Percentiles rank a stretch among this genome's conserved stretches.
These are phyloP conservation scores for Lepidium sativum DNA, from an alignment of 345 rosid genomes.

Conservation along the genomic window DNA sequence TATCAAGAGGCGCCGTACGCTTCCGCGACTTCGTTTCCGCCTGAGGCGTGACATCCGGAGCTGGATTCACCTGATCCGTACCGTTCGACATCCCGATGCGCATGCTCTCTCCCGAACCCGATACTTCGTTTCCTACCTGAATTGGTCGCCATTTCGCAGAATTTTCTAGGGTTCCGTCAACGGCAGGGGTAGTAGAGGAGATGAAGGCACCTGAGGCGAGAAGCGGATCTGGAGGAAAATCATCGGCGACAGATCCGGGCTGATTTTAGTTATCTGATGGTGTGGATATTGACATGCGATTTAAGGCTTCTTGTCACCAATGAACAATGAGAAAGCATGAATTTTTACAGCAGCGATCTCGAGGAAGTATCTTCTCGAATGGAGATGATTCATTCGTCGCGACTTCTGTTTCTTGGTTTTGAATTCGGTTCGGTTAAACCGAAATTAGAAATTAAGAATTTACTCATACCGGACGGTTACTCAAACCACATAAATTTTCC, in stretches of 20 bases:
- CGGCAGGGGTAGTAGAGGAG: conserved; percentile 12
- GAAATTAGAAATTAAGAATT: no score
- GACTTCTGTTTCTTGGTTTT: background rate
- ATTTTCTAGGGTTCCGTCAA: conserved; percentile 13
- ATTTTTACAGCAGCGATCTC: conserved; percentile 2
- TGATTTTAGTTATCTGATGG: background rate
- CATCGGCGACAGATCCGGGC: conserved; percentile 13
- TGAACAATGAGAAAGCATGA: conserved; percentile 1
- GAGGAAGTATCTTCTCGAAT: background rate
- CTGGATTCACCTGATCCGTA: background rate
- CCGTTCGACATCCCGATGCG: conserved; percentile 11
- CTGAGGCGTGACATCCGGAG: background rate
- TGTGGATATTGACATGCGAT: conserved; percentile 11
- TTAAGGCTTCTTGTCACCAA: background rate
- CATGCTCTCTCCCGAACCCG: background rate
- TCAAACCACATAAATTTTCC: no score
- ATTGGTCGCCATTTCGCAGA: background rate
- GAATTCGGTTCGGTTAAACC: background rate
- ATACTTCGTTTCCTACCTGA: background rate
- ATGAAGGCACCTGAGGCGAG: conserved; percentile 39
- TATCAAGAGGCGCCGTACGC: conserved; percentile 20
- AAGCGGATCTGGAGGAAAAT: conserved; percentile 36
- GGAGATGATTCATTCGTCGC: background rate
- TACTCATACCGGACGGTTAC: no score
- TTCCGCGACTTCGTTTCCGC: conserved; percentile 17